Evolutionary conservation across 2,329 filamentous ascomycete genomes (phyloP), one percentile per base, ranked within the genome.

Genomic region (Cryphonectria parasitica): DNA sequence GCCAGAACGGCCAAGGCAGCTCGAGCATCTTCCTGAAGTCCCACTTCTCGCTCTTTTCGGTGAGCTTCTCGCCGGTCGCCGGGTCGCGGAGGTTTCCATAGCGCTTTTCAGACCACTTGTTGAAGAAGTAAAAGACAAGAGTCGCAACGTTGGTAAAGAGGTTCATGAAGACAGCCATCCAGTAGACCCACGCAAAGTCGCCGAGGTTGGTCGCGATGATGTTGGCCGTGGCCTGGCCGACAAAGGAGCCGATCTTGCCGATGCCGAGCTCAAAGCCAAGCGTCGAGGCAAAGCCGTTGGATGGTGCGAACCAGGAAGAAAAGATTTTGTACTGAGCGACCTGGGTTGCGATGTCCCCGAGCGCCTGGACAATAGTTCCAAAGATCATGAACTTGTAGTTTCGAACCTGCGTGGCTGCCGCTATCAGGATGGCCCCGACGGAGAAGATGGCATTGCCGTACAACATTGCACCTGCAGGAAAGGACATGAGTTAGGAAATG

Each of bases 301-400:
- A 87, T 0, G 88, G 89, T 0, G 88, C 82, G 72, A 90, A 90
- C 88, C 88, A 90, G 0, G 87, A 88, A 0, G 87, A 89, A 74
- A 90, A 90, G 72, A 90, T 85, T 72, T 90, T 89, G 76, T 90
- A 90, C 75, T 90, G 88, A 0, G 89, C 89, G 41, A 90, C 83
- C 74, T 90, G 88, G 0, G 89, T 90, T 0, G 88, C 86, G 28
- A 90, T 88, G 72, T 90, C 88, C n/a, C 88, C 88, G 0, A 90
- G 77, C 0, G 88, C 84, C 39, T 86, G 82, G 17, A 90, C 78
- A 1, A 90, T 80, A 49, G 84, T 79, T 1, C 87, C 88, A 22
- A 82, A 83, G 52, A 90, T 84, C 88, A 90, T 90, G 76, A 90
- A 87, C 25, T 83, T 83, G 77, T 86, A 90, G 43, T 82, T 86